Conservation (phyloP, 2,329 filamentous ascomycete species). For the Parasarocladium wereldwijsianum region DNA sequence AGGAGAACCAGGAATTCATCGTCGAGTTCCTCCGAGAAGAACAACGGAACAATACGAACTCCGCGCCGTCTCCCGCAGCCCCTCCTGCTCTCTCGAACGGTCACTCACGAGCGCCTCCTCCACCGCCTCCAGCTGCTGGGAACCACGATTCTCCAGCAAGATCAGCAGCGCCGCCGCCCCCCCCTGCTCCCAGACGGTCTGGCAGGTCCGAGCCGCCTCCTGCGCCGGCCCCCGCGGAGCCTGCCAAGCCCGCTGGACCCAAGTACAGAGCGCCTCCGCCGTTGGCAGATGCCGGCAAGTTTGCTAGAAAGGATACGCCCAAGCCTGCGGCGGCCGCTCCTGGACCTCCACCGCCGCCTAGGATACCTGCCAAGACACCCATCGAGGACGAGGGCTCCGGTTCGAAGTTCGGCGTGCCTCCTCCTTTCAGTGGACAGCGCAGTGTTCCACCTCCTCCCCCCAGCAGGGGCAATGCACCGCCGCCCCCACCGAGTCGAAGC, state of each 20-base stretch:
- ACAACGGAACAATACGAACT: slow-evolving; percentile 22
- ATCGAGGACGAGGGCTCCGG: slow-evolving; percentile 42
- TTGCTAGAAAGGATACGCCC: slow-evolving; percentile 39
- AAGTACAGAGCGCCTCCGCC: slow-evolving; percentile 78
- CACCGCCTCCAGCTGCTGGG: slow-evolving; percentile 14
- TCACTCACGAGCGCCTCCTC: slow-evolving; percentile 20
- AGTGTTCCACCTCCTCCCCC: slow-evolving; percentile 47
- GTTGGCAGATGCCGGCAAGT: slow-evolving; percentile 79
- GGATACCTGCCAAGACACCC: slow-evolving; percentile 54
- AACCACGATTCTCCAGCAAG: slow-evolving; percentile 16
- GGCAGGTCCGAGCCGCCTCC: slow-evolving; percentile 35
- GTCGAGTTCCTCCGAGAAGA: slow-evolving; percentile 48
- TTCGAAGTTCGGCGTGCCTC: slow-evolving; percentile 61
- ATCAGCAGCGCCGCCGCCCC: slow-evolving; percentile 16
- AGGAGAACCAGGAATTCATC: slow-evolving; percentile 55
- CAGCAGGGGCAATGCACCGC: slow-evolving; percentile 49
- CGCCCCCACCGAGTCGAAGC: slow-evolving; percentile 59
- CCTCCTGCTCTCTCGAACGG: slow-evolving; percentile 17
- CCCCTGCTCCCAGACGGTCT: slow-evolving; percentile 41
- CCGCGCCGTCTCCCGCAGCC: slow-evolving; percentile 12
- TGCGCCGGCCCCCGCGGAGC: slow-evolving; percentile 47
- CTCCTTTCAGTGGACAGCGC: slow-evolving; percentile 58
- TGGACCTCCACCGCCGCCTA: slow-evolving; percentile 20
- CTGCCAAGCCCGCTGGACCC: slow-evolving; percentile 46
- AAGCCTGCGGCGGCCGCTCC: slow-evolving; percentile 12